A percentile compares a stretch with the other conserved stretches of the same genome.
These are phyloP conservation scores for Lachancea mirantina DNA, from an alignment of 805 yeast genomes.

Conservation along the genomic window DNA sequence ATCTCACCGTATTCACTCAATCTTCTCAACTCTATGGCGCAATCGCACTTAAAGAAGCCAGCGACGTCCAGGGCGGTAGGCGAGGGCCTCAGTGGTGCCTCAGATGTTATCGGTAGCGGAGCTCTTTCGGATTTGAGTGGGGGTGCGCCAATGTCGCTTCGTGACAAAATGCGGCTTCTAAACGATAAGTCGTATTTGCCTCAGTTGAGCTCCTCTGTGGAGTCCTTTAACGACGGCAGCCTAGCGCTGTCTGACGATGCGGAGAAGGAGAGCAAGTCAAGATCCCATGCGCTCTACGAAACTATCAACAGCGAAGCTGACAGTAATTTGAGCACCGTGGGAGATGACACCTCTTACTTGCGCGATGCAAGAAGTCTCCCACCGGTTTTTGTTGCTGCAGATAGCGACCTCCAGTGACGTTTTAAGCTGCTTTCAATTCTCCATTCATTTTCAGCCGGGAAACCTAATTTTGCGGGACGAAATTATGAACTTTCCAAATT, in stretches of 20 bases:
- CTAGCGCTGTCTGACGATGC: slow-evolving; percentile 1
- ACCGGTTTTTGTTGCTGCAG: slow-evolving; percentile 11
- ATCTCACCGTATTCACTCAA: slow-evolving; percentile 36
- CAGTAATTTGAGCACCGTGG: slow-evolving; percentile 24
- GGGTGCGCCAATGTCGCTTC: slow-evolving; percentile 38
- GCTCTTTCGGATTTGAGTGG: slow-evolving; percentile 24
- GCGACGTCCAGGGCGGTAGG: slow-evolving; percentile 5
- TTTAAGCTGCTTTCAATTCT: too few relatives aligned
- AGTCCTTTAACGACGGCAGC: slow-evolving; percentile 7
- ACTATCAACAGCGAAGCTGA: slow-evolving; percentile 17
- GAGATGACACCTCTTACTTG: slow-evolving; percentile 25
- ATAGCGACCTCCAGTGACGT: not conserved
- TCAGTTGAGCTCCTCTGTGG: slow-evolving; percentile 6
- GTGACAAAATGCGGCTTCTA: slow-evolving; percentile 39
- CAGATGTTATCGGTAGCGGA: slow-evolving; percentile 11
- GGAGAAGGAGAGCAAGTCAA: slow-evolving; percentile 1
- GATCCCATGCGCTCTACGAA: slow-evolving; percentile 4
- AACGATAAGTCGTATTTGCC: slow-evolving; percentile 23
- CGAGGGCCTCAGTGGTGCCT: slow-evolving; percentile 2
- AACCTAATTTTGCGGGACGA: too few relatives aligned
- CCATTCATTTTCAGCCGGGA: too few relatives aligned
- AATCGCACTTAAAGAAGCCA: slow-evolving; percentile 12
- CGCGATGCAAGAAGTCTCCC: slow-evolving; percentile 12
- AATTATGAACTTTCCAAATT: too few relatives aligned
- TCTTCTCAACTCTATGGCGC: slow-evolving; percentile 32